Percentiles rank a stretch among this genome's conserved stretches.
Conservation (phyloP, 495 filamentous ascomycete genomes). For the Hypoxylon fuscum region DNA sequence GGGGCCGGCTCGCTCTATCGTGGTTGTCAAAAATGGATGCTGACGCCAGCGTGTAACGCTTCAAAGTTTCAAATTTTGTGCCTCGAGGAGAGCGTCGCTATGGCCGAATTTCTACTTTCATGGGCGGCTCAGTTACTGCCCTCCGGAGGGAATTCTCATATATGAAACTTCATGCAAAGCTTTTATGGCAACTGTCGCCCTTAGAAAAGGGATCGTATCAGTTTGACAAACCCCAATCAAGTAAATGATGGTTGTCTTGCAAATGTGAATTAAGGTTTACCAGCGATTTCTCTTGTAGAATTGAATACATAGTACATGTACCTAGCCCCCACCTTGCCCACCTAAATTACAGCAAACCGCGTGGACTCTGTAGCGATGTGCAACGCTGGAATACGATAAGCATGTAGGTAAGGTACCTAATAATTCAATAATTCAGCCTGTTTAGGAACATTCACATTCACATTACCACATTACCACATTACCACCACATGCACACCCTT, state of each 20-base stretch:
- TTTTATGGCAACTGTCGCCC: background rate
- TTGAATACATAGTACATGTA: too few relatives aligned
- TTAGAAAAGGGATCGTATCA: background rate
- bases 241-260: too few relatives aligned
- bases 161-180: constrained; percentile 18
- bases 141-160: constrained; percentile 6
- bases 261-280: too few relatives aligned
- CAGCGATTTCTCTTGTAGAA: too few relatives aligned
- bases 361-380: too few relatives aligned
- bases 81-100: constrained; percentile 3
- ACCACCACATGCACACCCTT: too few relatives aligned
- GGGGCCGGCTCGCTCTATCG: background rate
- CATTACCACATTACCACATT: too few relatives aligned
- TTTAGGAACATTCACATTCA: constrained; percentile 2
- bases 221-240: background rate
- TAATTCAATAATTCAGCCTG: constrained; percentile 20
- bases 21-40: background rate
- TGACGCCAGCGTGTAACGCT: background rate
- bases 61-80: constrained; percentile 15
- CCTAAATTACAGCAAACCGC: too few relatives aligned
- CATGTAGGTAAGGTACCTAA: too few relatives aligned
- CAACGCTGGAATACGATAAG: too few relatives aligned
- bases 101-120: background rate
- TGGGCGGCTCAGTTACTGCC: background rate
- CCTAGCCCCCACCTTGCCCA: too few relatives aligned